A percentile compares a stretch with the other conserved stretches of the same genome.
Conservation (phyloP, 495 filamentous ascomycete species). For the Penicillium ucsense region DNA sequence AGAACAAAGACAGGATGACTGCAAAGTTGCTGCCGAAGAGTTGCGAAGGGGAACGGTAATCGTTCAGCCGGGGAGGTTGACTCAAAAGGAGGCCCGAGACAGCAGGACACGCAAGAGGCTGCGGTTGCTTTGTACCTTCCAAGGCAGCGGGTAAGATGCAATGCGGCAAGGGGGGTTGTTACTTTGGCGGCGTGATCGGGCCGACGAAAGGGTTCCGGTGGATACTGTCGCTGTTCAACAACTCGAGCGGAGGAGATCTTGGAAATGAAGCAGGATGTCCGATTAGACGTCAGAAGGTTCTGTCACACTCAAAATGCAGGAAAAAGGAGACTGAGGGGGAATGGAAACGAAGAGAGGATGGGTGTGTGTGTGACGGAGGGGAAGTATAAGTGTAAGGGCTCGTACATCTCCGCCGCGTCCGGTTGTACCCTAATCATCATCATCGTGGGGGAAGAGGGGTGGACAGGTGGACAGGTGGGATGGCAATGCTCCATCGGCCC, state of each 20-base stretch:
- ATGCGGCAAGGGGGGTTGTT: constrained; percentile 17
- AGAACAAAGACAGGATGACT: constrained; percentile 4
- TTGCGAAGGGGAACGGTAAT: too few species aligned
- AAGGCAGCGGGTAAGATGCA: constrained; percentile 9
- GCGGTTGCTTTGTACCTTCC: constrained; percentile 1
- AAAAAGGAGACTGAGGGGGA: too few species aligned
- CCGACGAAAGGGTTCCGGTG: not conserved
- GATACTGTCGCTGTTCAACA: not conserved
- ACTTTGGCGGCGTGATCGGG: constrained; percentile 1
- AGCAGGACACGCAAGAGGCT: not conserved
- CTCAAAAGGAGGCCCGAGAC: not conserved
- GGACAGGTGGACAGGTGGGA: too few species aligned
- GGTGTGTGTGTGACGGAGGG: constrained; percentile 3
- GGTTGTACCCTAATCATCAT: not conserved
- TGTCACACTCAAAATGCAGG: too few species aligned
- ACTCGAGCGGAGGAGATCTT: not conserved
- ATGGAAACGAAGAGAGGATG: not conserved
- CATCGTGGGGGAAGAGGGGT: too few species aligned
- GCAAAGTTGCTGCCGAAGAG: too few species aligned
- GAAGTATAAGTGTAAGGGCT: not conserved
- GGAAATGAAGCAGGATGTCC: too few species aligned
- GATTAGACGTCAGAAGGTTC: too few species aligned
- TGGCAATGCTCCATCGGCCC: too few species aligned
- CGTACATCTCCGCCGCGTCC: not conserved
- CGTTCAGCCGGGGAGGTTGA: too few species aligned